Evolutionary conservation across 805 yeast genomes (phyloP).

Genomic region (Myxozyma sirexii): DNA sequence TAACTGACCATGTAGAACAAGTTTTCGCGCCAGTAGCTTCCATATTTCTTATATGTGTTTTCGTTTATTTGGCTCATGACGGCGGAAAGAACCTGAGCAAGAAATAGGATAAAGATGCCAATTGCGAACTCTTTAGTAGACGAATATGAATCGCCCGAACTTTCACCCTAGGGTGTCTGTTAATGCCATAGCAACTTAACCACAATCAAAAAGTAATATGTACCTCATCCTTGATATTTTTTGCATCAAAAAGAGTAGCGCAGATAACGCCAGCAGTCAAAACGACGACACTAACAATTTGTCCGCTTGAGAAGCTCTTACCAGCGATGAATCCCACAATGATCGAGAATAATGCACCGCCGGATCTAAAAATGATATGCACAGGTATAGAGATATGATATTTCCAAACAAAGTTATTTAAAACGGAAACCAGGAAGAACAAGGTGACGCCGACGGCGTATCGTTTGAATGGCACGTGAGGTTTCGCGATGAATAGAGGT

Average conservation of each 20-base stretch:
- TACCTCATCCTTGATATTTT: constrained; percentile 9
- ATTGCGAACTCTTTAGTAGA: constrained; percentile 39
- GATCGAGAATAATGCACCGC: constrained; percentile 66
- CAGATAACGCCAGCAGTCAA: constrained; percentile 60
- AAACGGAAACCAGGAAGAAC: constrained; percentile 54
- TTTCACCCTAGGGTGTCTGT: not conserved
- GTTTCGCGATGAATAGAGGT: constrained; percentile 42
- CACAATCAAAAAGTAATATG: too few species aligned
- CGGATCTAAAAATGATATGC: constrained; percentile 67
- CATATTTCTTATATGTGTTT: constrained; percentile 51
- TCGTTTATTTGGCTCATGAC: constrained; percentile 64
- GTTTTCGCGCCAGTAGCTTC: constrained; percentile 66
- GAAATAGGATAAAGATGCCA: constrained; percentile 49
- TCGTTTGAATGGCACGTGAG: constrained; percentile 41
- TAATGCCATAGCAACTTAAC: too few species aligned
- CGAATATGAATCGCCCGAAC: constrained; percentile 25
- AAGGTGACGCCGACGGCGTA: constrained; percentile 54
- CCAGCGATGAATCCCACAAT: constrained; percentile 53
- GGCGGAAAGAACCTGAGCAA: constrained; percentile 57
- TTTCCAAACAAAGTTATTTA: constrained; percentile 62
- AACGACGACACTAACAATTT: constrained; percentile 54
- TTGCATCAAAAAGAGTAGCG: constrained; percentile 41
- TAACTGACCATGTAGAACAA: constrained; percentile 59
- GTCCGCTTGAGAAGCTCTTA: constrained; percentile 50
- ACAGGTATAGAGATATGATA: constrained; percentile 64